Evolutionary conservation across 2,329 filamentous ascomycete genomes (phyloP), one percentile per base, ranked within the genome.

Genomic region (Fusarium bulbicola): DNA sequence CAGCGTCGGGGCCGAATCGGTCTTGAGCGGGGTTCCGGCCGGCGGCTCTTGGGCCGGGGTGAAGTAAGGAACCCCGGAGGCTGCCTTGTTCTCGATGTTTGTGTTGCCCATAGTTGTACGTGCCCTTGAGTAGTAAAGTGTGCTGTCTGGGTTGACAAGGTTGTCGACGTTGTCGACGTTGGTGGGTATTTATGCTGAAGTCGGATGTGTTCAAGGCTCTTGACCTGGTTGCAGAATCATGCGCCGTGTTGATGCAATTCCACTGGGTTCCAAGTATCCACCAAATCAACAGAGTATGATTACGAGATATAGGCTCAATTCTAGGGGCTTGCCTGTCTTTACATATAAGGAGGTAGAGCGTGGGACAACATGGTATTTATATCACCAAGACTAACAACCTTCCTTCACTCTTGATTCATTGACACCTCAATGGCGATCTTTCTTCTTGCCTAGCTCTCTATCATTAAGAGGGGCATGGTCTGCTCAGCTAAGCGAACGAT

Each of bases 41-140:
- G 86, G 82, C 15, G 87, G 87, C 5, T 82, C 78, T 79, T 90
- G 88, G 1, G 79, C 83, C n/a, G 88, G 88, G 6, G 87, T 89
- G 80, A 84, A 90, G 79, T 82, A 90, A 52, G 87, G 83, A 52
- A 83, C 82, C 73, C 84, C 85, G 8, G 81, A 72, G 15, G 86
- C 86, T 57, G 82, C 78, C 70, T 84, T 81, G 77, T 81, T 83
- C 47, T 75, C 65, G 24, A 77, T 64, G 36, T 76, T 72, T 45
- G 70, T 42, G 53, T 62, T 49, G 6, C 64, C 69, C 76, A 78
- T 78, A 52, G 21, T 42, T 59, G 34, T 21, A 21, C 14, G 9
- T 52, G 21, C 15, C 21, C 37, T 36, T 14, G n/a, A 21, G 4
- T 36, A 28, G 40, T 15, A 43, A 12, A 15, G 34, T 43, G 34